These are phyloP conservation scores for Salix arbutifolia DNA, from an alignment of 345 rosid species.

Conservation along the genomic window DNA sequence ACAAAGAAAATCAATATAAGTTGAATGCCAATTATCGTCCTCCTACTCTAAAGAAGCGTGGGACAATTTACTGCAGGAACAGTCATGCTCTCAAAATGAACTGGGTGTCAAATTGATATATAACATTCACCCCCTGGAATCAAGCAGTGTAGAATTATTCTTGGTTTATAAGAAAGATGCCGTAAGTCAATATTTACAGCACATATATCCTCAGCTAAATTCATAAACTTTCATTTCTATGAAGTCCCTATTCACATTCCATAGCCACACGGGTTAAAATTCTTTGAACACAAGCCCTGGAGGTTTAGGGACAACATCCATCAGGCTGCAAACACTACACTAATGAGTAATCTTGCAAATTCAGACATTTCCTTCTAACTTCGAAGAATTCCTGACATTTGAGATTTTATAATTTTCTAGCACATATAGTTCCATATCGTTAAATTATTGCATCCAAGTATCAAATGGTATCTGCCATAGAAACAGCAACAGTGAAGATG, in stretches of 20 bases:
- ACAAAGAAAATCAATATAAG: not conserved
- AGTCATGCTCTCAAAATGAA: not conserved
- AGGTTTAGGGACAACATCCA: not conserved
- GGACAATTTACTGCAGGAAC: not conserved
- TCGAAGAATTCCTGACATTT: not conserved
- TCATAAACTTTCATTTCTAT: not conserved
- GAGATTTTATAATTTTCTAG: not conserved
- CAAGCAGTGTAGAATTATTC: not conserved
- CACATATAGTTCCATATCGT: not conserved
- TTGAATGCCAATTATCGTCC: slow-evolving; percentile 1
- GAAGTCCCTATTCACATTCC: not conserved
- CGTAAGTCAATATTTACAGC: not conserved
- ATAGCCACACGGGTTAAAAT: not conserved
- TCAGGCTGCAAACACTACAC: not conserved
- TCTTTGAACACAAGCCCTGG: not conserved
- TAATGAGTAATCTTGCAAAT: not conserved
- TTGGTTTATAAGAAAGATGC: no score
- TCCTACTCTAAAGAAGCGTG: slow-evolving; percentile 1
- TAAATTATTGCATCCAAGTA: not conserved
- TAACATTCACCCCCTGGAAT: not conserved
- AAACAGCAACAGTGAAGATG: not conserved
- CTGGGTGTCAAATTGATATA: not conserved
- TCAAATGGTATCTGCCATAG: not conserved
- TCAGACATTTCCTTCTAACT: not conserved
- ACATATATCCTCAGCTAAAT: not conserved